Evolutionary conservation across 1,139 yeast species (phyloP).

Genomic region (Pichia sp.): DNA sequence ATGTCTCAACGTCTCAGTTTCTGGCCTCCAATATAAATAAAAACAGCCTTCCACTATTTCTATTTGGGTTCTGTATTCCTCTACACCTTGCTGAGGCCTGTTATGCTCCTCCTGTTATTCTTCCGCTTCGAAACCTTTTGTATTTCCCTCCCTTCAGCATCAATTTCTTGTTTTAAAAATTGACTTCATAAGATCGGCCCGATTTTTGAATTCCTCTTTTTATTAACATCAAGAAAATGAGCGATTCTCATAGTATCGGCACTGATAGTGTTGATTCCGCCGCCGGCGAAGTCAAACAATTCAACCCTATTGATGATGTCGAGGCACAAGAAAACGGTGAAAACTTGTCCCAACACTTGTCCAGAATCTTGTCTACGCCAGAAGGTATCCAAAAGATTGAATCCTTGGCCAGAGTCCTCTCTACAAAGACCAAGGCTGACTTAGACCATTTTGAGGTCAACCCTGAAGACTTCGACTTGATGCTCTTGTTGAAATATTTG

Average conservation of each 20-base stretch:
- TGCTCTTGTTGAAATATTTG: constrained; percentile 38
- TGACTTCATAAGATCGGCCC: constrained; percentile 2
- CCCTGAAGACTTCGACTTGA: constrained; percentile 26
- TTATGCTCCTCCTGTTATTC: neutral
- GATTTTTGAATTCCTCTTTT: neutral
- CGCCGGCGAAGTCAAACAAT: constrained; percentile 24
- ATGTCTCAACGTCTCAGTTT: neutral
- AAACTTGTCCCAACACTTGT: constrained; percentile 26
- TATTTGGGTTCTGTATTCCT: neutral
- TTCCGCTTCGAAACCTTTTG: neutral
- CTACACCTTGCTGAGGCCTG: neutral
- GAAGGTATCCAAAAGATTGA: constrained; percentile 27
- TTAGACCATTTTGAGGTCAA: constrained; percentile 27
- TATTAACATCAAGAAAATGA: constrained; percentile 11
- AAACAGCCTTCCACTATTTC: neutral
- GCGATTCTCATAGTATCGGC: constrained; percentile 19
- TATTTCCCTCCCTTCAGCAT: neutral
- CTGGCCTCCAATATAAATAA: neutral
- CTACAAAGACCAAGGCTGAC: constrained; percentile 29
- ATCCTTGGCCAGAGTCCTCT: constrained; percentile 29
- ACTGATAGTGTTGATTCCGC: constrained; percentile 27
- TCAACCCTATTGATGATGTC: constrained; percentile 24
- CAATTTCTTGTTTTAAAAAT: constrained; percentile 4
- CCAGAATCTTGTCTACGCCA: constrained; percentile 27
- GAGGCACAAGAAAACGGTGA: constrained; percentile 27